Evolutionary conservation across 2,329 filamentous ascomycete species (phyloP).

Genomic region (Pyrenophora tritici-repentis): DNA sequence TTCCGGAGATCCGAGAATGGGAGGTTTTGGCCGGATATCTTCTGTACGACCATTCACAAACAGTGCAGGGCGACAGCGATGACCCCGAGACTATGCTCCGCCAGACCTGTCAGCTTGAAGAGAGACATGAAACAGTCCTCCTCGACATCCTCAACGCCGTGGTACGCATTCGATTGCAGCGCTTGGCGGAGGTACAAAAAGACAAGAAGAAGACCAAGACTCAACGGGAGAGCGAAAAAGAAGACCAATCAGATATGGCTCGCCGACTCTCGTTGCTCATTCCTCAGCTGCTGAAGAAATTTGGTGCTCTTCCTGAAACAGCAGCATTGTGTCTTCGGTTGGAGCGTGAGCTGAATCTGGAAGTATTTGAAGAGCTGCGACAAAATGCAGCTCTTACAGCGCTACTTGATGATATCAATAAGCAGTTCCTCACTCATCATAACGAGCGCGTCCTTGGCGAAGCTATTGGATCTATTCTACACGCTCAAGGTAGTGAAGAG

Average conservation of each 20-base stretch:
- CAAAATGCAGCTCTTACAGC: constrained; percentile 83
- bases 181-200: constrained; percentile 65
- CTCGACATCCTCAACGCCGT: constrained; percentile 85
- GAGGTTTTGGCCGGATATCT: constrained; percentile 87
- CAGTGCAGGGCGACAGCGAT: constrained; percentile 59
- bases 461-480: constrained; percentile 79
- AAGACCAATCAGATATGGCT: constrained; percentile 78
- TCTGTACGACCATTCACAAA: constrained; percentile 81
- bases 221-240: constrained; percentile 64
- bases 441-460: constrained; percentile 84
- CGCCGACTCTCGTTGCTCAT: constrained; percentile 78
- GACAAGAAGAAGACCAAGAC: constrained; percentile 63
- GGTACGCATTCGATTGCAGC: constrained; percentile 73
- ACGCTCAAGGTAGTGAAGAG: constrained; percentile 85
- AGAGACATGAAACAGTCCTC: constrained; percentile 80
- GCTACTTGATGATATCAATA: constrained; percentile 87
- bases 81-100: constrained; percentile 69
- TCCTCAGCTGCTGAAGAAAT: constrained; percentile 87
- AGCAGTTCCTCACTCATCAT: constrained; percentile 91
- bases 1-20: constrained; percentile 84
- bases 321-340: constrained; percentile 84
- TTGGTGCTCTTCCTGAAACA: constrained; percentile 84
- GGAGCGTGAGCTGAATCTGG: constrained; percentile 83
- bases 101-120: constrained; percentile 71
- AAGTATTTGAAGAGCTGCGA: constrained; percentile 84